Evolutionary conservation across 371 early-diverging fungal species (phyloP), one percentile per base, ranked within the genome.

Genomic region (Mortierella sp.): DNA sequence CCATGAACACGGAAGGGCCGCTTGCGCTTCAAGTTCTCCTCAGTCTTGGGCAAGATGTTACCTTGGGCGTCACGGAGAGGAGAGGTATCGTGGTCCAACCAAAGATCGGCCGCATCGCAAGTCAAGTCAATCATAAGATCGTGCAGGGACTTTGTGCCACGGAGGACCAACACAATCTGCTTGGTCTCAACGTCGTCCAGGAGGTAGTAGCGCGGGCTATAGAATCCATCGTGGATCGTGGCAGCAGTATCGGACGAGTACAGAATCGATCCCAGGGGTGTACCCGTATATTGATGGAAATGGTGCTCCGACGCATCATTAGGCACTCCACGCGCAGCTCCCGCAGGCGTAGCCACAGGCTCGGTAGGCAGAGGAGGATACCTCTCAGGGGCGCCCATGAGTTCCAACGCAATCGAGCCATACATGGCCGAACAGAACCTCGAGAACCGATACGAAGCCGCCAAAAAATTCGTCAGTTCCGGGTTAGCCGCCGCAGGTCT

Each of bases 371-470:
- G 76, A 37, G 78, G 77, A 28, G 81, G 85, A 57, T 71, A 78
- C 44, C 81, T 51, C 19, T 85, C 85, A 21, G 85, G 81, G 0
- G 85, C 75, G 19, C 85, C 85, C 81, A 85, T 78, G 40, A 81
- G 24, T 28, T 81, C 81, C 71, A 85, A 67, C 4, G 73, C 13
- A 5, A 46, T 70, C 5, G 72, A 75, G 10, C 85, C 85, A 59
- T 85, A 85, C 85, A 85, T 85, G 28, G 85, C 85, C 3, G 81
- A 81, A 21, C 85, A 85, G 59, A 85, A 85, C 24, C 85, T 78
- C 24, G 85, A 85, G 74, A 85, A 85, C 48, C 85, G 50, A 24
- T 85, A 85, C 10, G 85, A 85, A 0, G 71, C 81, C 1, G 85
- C 85, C 78, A 85, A 73, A 61, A 85, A 81, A 69, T 81, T 81